These are phyloP conservation scores for Zygoascus meyerae DNA, from an alignment of 1,139 yeast genomes.

Conservation along the genomic window DNA sequence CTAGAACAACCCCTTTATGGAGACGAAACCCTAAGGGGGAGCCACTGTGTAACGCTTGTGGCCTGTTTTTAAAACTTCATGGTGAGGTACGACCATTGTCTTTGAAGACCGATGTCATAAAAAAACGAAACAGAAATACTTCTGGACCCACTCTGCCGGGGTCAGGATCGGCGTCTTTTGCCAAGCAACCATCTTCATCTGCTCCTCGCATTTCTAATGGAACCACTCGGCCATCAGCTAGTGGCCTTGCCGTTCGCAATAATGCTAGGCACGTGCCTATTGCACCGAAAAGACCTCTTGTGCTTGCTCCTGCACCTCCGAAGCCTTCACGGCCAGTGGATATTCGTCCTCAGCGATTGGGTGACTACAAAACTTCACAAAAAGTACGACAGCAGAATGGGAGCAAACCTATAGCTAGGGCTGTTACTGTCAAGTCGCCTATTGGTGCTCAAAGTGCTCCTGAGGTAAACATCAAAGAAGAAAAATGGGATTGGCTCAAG, in stretches of 20 bases:
- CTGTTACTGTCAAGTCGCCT: background rate
- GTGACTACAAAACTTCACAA: conserved; percentile 12
- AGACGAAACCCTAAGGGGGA: conserved; percentile 86
- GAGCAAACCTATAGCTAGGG: background rate
- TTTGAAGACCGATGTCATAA: conserved; percentile 83
- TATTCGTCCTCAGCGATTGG: conserved; percentile 18
- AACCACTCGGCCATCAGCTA: background rate
- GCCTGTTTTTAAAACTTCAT: conserved; percentile 77
- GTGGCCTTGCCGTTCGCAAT: background rate
- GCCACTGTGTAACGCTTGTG: conserved; percentile 90
- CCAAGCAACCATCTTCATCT: background rate
- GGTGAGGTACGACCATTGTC: conserved; percentile 88
- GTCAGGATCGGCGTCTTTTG: conserved; percentile 8
- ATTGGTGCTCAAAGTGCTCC: background rate
- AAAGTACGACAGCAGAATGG: background rate
- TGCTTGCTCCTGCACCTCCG: conserved; percentile 22
- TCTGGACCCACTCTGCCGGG: conserved; percentile 8
- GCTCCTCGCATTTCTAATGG: background rate
- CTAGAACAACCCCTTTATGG: conserved; percentile 90
- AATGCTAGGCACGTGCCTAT: conserved; percentile 19
- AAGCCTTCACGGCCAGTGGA: conserved; percentile 13
- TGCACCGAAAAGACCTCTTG: conserved; percentile 27
- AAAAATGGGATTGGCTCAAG: conserved; percentile 30
- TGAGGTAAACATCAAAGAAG: background rate
- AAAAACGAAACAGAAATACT: conserved; percentile 48